Base-by-base conservation (phyloP, 495 filamentous ascomycete species). In the Penicillium bovifimosum region DNA sequence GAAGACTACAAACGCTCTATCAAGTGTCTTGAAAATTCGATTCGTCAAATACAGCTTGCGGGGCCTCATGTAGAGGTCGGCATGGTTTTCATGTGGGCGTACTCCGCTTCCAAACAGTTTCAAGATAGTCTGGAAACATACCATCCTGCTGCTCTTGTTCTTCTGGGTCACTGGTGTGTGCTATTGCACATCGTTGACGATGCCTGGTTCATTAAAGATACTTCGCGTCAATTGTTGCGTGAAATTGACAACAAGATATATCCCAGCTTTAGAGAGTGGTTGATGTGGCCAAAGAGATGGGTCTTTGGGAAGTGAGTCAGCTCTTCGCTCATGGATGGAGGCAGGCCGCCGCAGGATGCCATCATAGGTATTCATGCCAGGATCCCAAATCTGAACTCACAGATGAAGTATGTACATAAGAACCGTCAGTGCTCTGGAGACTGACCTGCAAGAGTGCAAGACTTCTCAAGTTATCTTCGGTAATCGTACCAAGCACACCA, bases 101-200 rank as follows among this genome's bases (percentile, higher is more conserved):
- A 79, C 13, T 73, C 73, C 16, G 56, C 80, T 6, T 70, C 71
- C 0, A 59, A 70, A 6, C 53, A 60, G 1, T 81, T 80, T 53
- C 59, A 78, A 16, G 59, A 67, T 1, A 64, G 75, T 18, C 67
- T 79, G 9, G 66, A 70, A 18, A 50, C 71, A 35, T 63, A 61
- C 16, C 67, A 71, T 17, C 78, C 80, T 0, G 71, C 76, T n/a
- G 76, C 82, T 10, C 55, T 77, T 11, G 56, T 77, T 17, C 35
- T 73, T 10, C 49, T 76, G 9, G 66, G 68, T 18, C 63, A 75
- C 42, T 77, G 63, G 52, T 75, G 68, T 42, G 59, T 75, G 5
- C 51, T 74, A 13, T 47, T 77, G 6, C 66, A 72, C 35, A 50
- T 65, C 13, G 40, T 76, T 9, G 62, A 76, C 17, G 35, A 67